Base-by-base conservation (phyloP, 2,329 filamentous ascomycete genomes). In the Beauveria australis region DNA sequence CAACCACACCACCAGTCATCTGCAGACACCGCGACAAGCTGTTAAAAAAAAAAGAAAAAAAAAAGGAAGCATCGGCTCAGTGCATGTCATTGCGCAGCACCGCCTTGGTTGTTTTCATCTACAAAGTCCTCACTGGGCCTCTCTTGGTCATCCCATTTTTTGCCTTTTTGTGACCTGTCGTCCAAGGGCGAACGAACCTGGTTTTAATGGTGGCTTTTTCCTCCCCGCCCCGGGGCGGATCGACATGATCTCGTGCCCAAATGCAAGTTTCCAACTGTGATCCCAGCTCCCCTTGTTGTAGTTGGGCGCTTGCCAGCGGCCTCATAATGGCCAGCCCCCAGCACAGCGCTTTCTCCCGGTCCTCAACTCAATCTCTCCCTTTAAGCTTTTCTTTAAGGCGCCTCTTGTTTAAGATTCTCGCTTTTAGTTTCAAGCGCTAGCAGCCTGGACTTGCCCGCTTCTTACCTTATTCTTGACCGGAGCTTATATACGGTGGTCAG, bases 181-280 rank as follows among this genome's bases (percentile, higher is more conserved):
- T 26, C 51, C 14, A 9, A 37, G 33, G 33, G 33, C 33, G 33
- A 48, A 37, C 53, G 44, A 43, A 18, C 24, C 30, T 33, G 44
- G 12, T 22, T 33, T 49, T 28, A 16, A 24, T 40, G 30, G 40
- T 59, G 40, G 41, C 47, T 41, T 19, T 56, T 30, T 9, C 48
- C 44, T 10, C 24, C 24, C 33, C 46, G 10, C 47, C 14, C 30
- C 28, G 24, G 24, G 49, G 28, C 33, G 41, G 60, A 62, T 62
- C 60, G 55, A 41, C 60, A 62, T 62, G 60, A 62, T 62, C 60
- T 54, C 54, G 54, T 62, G 60, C 60, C 60, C 60, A 62, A 53
- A 59, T 49, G 49, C 48, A 44, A 55, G 26, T 26, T 16, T 51
- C 22, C 10, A 51, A 44, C 46, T 28, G 52, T 52, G 40, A 58